phyloP scores from a whole-genome alignment of 2,329 filamentous ascomycete genomes.

The Paecilomyces niveus region DNA sequence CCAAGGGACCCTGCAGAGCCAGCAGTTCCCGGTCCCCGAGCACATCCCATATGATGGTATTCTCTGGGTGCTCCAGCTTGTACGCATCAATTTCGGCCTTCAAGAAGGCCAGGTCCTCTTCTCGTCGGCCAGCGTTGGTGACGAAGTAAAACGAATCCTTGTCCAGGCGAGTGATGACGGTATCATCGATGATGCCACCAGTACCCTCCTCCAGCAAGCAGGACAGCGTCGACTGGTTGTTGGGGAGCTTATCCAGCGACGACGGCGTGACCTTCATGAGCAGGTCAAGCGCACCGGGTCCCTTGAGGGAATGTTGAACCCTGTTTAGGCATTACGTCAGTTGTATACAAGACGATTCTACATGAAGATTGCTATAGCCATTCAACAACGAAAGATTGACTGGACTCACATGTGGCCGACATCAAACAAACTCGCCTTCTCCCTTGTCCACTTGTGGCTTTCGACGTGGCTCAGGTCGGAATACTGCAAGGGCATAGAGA shows the following conservation, averaged over 20 bases:
- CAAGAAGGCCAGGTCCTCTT: constrained; percentile 79
- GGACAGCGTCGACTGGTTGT: constrained; percentile 73
- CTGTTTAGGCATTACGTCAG: constrained; percentile 22
- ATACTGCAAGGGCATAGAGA: constrained; percentile 90
- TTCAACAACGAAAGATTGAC: background rate
- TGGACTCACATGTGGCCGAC: constrained; percentile 83
- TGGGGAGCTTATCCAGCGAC: constrained; percentile 55
- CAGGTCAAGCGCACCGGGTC: constrained; percentile 71
- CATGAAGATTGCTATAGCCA: constrained; percentile 8
- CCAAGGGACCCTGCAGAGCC: constrained; percentile 80
- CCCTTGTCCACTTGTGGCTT: constrained; percentile 83
- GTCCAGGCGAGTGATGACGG: constrained; percentile 75
- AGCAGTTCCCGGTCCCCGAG: constrained; percentile 70
- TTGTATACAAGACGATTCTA: background rate
- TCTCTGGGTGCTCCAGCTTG: constrained; percentile 45
- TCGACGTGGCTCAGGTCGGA: constrained; percentile 66
- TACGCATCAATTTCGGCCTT: constrained; percentile 59
- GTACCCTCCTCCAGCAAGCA: constrained; percentile 69
- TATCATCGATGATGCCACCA: constrained; percentile 92
- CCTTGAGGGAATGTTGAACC: constrained; percentile 76
- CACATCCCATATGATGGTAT: constrained; percentile 60
- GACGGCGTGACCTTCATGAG: constrained; percentile 79
- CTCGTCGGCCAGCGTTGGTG: constrained; percentile 85
- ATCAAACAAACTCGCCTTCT: constrained; percentile 86
- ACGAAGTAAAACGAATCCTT: constrained; percentile 81